Conservation (phyloP, 2,329 filamentous ascomycete genomes). For the Laburnicola sp. region DNA sequence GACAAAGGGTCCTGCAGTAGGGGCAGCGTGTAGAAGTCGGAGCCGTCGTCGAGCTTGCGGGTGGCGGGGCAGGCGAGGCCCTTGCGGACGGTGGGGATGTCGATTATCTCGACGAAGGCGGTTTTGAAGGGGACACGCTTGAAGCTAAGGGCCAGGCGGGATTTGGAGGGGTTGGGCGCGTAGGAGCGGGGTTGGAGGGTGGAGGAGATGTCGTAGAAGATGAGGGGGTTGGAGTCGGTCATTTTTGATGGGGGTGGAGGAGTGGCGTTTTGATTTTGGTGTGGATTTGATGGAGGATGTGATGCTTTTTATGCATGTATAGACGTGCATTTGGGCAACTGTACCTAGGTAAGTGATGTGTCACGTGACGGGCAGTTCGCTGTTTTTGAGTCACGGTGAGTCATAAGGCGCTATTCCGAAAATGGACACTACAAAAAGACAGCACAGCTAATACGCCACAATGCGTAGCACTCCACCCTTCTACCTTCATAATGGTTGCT, state of each 20-base stretch:
- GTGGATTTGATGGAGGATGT: no score
- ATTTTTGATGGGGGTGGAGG: slow-evolving; percentile 20
- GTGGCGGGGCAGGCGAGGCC: slow-evolving; percentile 53
- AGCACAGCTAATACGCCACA: no score
- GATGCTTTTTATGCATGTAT: no score
- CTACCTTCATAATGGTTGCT: no score
- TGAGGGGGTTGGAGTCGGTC: slow-evolving; percentile 33
- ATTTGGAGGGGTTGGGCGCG: slow-evolving; percentile 57
- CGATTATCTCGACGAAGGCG: slow-evolving; percentile 57
- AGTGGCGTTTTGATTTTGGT: no score
- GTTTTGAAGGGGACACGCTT: slow-evolving; percentile 54
- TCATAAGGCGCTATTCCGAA: no score
- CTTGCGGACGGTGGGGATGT: slow-evolving; percentile 55
- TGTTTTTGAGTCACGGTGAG: no score
- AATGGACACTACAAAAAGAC: no score
- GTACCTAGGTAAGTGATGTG: no score
- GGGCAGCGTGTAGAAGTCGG: slow-evolving; percentile 64
- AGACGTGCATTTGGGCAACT: no score
- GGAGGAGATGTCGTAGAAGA: slow-evolving; percentile 56
- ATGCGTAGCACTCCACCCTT: no score
- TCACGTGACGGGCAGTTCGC: no score
- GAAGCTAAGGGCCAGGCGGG: slow-evolving; percentile 56
- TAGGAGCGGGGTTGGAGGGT: slow-evolving; percentile 45
- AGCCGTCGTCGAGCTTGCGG: slow-evolving; percentile 60
- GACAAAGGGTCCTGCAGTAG: slow-evolving; percentile 56